A percentile compares a stretch with the other conserved stretches of the same genome.
Evolutionary conservation across 2,329 filamentous ascomycete genomes (phyloP).

Genomic region (Colletotrichum echinochloae): DNA sequence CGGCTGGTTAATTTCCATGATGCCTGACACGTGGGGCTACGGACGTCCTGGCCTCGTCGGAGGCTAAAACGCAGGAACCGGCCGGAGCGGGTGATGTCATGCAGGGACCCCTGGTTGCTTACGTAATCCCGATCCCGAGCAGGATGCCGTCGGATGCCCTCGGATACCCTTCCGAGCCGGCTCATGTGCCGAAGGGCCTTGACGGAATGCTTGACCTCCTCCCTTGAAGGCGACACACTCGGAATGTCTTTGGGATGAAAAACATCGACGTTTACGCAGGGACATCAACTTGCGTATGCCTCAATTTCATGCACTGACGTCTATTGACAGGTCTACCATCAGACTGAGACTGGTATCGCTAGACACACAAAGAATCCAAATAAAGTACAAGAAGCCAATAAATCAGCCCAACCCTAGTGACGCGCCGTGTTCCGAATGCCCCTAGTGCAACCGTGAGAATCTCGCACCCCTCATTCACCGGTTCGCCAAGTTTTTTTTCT

Average conservation of each 20-base stretch:
- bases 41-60: constrained; percentile 20
- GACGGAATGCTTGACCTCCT: not conserved
- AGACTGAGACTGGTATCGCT: constrained; percentile 37
- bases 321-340: constrained; percentile 39
- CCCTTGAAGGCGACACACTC: not conserved
- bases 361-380: constrained; percentile 33
- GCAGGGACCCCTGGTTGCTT: not conserved
- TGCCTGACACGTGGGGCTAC: constrained; percentile 24
- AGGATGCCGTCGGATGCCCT: constrained; percentile 2
- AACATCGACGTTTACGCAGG: not conserved
- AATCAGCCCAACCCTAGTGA: constrained; percentile 15
- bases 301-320: constrained; percentile 13
- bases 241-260: not conserved
- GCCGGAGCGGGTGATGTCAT: constrained; percentile 35
- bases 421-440: constrained; percentile 19
- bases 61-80: constrained; percentile 6
- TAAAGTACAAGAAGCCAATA: constrained; percentile 38
- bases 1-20: constrained; percentile 29
- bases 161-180: constrained; percentile 13
- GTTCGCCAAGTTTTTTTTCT: constrained; percentile 4
- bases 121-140: constrained; percentile 19
- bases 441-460: constrained; percentile 16
- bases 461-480: constrained; percentile 8
- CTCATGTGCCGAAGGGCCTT: constrained; percentile 4
- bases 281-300: not conserved